Base-by-base conservation (phyloP, 768 basidiomycete genomes). In the Boletus huronensis region DNA sequence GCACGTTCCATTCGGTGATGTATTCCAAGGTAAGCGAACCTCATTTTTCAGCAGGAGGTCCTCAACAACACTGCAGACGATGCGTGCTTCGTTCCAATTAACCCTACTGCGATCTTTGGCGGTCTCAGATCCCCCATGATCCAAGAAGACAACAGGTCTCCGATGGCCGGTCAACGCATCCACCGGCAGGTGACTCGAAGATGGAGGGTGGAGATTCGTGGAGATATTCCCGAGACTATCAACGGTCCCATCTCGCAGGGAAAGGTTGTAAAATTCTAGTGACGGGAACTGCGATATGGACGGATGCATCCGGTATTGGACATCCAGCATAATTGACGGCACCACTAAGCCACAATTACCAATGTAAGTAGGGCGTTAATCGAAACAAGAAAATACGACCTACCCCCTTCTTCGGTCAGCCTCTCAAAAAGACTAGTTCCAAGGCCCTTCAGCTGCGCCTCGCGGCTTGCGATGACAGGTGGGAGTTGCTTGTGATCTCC, bases 401-500 rank as follows among this genome's bases (percentile, higher is more conserved):
- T 60, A 93, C 93, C 75, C 47, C 82, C 79, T 78, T 92, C 88
- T 63, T 87, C 81, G n/a, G 88, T 88, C 50, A 98, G 74, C 35
- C 94, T 77, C 69, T 98, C 95, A 59, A 98, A 98, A 21, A 98
- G 77, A 72, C 89, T 91, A 26, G 83, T 79, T 13, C 84, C 85
- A 17, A 97, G 75, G 2, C 92, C 92, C 17, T 82, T 81, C 21
- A 79, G 70, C 61, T 82, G 79, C 0, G 93, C 94, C 65, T 90
- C 84, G 21, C 78, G 77, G 57, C 88, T 92, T 21, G 82, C 77
- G 53, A 96, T 90, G 57, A 96, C 82, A 0, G 94, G 93, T 8
- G 94, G 93, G 10, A 98, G 77, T 67, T 98, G 94, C 65, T 96
- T 96, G 71, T 98, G 94, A 72, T 98, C 94, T n/a, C 94, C 94